phyloP scores from a whole-genome alignment of 2,329 filamentous ascomycete species.

The Colletotrichum limetticola region DNA sequence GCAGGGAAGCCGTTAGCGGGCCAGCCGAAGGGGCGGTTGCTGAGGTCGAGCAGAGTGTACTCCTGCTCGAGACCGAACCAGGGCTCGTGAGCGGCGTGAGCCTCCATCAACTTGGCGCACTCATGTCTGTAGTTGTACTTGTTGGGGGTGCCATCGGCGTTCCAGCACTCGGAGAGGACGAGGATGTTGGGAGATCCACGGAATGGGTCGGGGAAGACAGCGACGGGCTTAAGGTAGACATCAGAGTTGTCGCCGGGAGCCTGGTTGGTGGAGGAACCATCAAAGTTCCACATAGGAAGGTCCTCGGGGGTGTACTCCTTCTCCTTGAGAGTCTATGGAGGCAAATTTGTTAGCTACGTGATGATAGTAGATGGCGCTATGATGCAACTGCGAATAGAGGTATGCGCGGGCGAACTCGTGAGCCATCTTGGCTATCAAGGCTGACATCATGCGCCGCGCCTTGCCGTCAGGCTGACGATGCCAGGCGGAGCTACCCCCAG shows the following conservation, averaged over 20 bases:
- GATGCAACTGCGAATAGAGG: not conserved
- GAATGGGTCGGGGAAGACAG: slow-evolving; percentile 93
- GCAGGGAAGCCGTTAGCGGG: slow-evolving; percentile 82
- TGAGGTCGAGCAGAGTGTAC: slow-evolving; percentile 78
- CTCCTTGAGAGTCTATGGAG: slow-evolving; percentile 60
- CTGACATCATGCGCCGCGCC: slow-evolving; percentile 28
- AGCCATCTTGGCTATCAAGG: slow-evolving; percentile 11
- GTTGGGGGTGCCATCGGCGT: slow-evolving; percentile 93
- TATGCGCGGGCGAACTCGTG: not conserved
- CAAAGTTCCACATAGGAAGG: slow-evolving; percentile 67
- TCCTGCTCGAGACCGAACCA: slow-evolving; percentile 99
- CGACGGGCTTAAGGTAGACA: slow-evolving; percentile 92
- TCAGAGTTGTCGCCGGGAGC: slow-evolving; percentile 96
- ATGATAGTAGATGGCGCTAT: not conserved
- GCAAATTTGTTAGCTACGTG: slow-evolving; percentile 34
- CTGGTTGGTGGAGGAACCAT: slow-evolving; percentile 90
- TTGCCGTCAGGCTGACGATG: slow-evolving; percentile 30
- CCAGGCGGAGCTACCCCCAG: slow-evolving; percentile 19
- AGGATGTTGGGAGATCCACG: slow-evolving; percentile 90
- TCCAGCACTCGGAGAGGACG: slow-evolving; percentile 95
- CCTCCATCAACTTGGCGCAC: slow-evolving; percentile 88
- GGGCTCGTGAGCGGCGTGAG: slow-evolving; percentile 82
- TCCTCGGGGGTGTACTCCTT: slow-evolving; percentile 62
- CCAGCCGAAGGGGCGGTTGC: slow-evolving; percentile 91
- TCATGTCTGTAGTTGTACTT: slow-evolving; percentile 99